A percentile compares a stretch with the other conserved stretches of the same genome.
These are phyloP conservation scores for Talaromyces stipitatus DNA, from an alignment of 495 filamentous ascomycete species.

Conservation along the genomic window DNA sequence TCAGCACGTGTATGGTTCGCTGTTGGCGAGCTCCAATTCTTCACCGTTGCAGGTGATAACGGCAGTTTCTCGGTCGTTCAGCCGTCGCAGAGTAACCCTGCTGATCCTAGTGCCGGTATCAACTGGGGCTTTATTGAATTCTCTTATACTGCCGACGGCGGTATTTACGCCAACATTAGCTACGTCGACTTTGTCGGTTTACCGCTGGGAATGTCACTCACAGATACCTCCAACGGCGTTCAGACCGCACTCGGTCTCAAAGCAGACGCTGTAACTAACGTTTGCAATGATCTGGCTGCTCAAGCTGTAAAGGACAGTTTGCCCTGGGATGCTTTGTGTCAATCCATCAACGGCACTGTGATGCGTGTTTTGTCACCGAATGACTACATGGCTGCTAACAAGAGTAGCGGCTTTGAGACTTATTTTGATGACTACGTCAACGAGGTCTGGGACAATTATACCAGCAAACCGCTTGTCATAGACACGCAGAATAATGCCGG, in stretches of 20 bases:
- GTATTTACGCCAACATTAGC: conserved; percentile 36
- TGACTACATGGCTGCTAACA: conserved; percentile 20
- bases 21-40: conserved; percentile 35
- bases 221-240: conserved; percentile 19
- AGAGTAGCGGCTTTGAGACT: conserved; percentile 12
- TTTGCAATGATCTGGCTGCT: conserved; percentile 27
- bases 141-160: conserved; percentile 24
- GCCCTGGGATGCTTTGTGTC: conserved; percentile 32
- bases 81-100: conserved; percentile 32
- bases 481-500: conserved; percentile 29
- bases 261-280: conserved; percentile 16
- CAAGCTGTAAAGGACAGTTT: conserved; percentile 25
- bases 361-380: conserved; percentile 33
- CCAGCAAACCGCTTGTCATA: conserved; percentile 25
- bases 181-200: conserved; percentile 43
- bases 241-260: conserved; percentile 27
- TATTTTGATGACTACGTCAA: conserved; percentile 35
- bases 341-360: conserved; percentile 17
- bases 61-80: conserved; percentile 27
- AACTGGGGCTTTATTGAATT: conserved; percentile 44
- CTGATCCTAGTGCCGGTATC: conserved; percentile 29
- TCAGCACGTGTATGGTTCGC: conserved; percentile 35
- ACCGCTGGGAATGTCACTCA: conserved; percentile 29
- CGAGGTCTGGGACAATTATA: conserved; percentile 31
- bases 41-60: conserved; percentile 17